phyloP scores from a whole-genome alignment of 441 rosid genomes.

The Syzygium malaccense region DNA sequence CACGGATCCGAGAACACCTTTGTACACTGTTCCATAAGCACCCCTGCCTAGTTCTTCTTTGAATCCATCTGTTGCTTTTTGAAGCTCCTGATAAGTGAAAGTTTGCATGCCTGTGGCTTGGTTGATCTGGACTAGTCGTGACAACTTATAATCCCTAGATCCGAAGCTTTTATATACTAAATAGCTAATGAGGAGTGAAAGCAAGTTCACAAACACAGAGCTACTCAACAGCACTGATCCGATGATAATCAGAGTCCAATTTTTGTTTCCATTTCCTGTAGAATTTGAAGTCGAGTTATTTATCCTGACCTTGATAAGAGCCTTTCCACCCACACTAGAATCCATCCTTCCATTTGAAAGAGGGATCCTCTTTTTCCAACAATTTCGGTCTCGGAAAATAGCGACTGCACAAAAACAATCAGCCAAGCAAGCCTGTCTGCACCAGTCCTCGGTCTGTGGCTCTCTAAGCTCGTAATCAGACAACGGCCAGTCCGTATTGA shows the following conservation, averaged over 20 bases:
- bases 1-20: background rate
- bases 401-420: conserved; percentile 38
- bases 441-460: conserved; percentile 5
- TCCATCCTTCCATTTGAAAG: too few relatives aligned
- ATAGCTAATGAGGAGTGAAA: background rate
- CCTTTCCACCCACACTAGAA: too few relatives aligned
- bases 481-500: conserved; percentile 10
- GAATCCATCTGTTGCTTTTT: conserved; percentile 23
- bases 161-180: too few relatives aligned
- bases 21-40: conserved; percentile 21
- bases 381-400: background rate
- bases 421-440: conserved; percentile 23
- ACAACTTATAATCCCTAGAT: background rate
- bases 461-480: conserved; percentile 6
- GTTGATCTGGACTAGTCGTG: background rate
- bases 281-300: too few relatives aligned
- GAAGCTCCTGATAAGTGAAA: conserved; percentile 11
- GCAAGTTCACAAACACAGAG: background rate
- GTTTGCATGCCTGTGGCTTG: conserved; percentile 13
- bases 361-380: too few relatives aligned
- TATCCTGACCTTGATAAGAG: too few relatives aligned
- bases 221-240: background rate
- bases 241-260: background rate
- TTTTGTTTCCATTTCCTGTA: background rate
- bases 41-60: conserved; percentile 19